A percentile compares a stretch with the other conserved stretches of the same genome.
phyloP scores from a whole-genome alignment of 176 grass and related monocot genomes.

The Otatea glauca region DNA sequence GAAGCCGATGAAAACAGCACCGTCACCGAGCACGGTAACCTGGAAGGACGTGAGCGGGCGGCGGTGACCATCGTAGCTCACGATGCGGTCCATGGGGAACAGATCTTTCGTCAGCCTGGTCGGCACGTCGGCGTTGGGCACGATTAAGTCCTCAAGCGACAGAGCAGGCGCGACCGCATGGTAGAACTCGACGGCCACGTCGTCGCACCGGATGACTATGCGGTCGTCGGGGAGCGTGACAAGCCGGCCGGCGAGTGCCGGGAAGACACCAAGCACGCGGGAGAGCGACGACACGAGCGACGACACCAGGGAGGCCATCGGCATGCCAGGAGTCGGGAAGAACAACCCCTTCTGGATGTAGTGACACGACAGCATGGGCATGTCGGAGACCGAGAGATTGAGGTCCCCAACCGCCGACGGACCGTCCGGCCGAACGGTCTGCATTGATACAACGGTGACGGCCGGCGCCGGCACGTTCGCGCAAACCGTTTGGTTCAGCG shows the following conservation, averaged over 20 bases:
- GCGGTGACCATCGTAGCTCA: constrained; percentile 77
- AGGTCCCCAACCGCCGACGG: constrained; percentile 48
- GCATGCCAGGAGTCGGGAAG: constrained; percentile 53
- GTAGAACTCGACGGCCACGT: constrained; percentile 60
- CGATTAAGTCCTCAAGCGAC: constrained; percentile 57
- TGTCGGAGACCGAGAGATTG: constrained; percentile 86
- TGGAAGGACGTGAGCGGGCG: constrained; percentile 74
- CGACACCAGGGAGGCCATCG: constrained; percentile 46
- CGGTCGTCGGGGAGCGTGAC: constrained; percentile 59
- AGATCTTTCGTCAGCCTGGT: constrained; percentile 52
- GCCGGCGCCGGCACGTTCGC: neutral
- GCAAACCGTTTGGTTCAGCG: constrained; percentile 18
- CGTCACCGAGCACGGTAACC: constrained; percentile 77
- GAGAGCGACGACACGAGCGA: constrained; percentile 58
- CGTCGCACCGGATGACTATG: constrained; percentile 68
- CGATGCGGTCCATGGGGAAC: constrained; percentile 74
- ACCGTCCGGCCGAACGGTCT: constrained; percentile 43
- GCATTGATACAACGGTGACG: constrained; percentile 55
- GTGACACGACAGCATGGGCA: constrained; percentile 97
- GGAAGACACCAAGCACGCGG: constrained; percentile 57
- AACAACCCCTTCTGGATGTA: constrained; percentile 96
- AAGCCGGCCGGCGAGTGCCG: constrained; percentile 70
- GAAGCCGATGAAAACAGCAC: constrained; percentile 77
- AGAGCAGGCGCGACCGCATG: constrained; percentile 60
- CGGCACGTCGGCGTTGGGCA: constrained; percentile 63